Evolutionary conservation across 257 asterid species (phyloP).

Genomic region (Ligustrum vulgare): DNA sequence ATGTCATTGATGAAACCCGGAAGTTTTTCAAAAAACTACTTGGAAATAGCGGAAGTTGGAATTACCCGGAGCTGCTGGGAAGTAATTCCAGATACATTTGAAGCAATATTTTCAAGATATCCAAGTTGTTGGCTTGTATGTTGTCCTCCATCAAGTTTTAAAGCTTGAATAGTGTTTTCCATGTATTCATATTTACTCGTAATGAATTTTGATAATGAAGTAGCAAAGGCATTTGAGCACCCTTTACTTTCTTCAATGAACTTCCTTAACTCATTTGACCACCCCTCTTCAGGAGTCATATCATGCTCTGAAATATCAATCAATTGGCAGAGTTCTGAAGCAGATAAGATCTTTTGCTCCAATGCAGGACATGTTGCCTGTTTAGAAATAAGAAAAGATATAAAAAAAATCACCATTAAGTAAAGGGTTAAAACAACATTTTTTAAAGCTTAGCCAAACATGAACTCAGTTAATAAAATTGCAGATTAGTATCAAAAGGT

Average conservation of each 20-base stretch:
- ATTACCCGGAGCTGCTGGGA: constrained; percentile 69
- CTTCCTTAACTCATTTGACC: constrained; percentile 48
- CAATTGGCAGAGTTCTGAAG: constrained; percentile 35
- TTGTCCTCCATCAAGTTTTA: constrained; percentile 37
- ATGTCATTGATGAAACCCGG: background rate
- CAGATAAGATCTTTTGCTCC: constrained; percentile 54
- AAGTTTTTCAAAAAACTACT: background rate
- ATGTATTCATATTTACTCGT: constrained; percentile 38
- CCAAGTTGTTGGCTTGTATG: constrained; percentile 36
- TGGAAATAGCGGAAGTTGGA: background rate
- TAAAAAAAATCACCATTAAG: background rate
- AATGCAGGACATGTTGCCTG: constrained; percentile 93
- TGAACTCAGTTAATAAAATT: background rate
- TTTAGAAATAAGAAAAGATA: constrained; percentile 25
- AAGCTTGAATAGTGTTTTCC: constrained; percentile 33
- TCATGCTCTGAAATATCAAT: constrained; percentile 41
- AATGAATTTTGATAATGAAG: constrained; percentile 53
- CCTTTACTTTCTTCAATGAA: constrained; percentile 29
- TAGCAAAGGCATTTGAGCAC: constrained; percentile 61
- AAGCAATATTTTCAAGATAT: constrained; percentile 48
- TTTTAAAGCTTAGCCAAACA: background rate
- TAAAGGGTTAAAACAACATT: background rate
- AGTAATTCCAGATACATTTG: constrained; percentile 71
- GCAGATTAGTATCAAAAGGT: background rate
- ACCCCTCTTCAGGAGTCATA: constrained; percentile 47